Base-by-base conservation (phyloP, 805 yeast species). In the Ogataea neopini region DNA sequence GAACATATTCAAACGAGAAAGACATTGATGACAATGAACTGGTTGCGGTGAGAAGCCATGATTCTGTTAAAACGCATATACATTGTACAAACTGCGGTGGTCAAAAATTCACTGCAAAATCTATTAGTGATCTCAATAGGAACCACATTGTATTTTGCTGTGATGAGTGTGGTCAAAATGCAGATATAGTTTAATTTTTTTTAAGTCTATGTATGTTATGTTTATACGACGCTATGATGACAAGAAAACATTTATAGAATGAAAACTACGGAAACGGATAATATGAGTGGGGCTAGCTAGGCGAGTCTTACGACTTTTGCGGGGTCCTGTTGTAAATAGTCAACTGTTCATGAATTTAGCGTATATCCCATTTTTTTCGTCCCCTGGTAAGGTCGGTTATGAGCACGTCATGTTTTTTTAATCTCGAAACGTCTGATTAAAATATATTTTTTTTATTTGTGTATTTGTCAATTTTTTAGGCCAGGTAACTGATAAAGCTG, bases 111-210 rank as follows among this genome's bases (percentile, higher is more conserved):
- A 52, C 62, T 7, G 64, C 67, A 3, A 56, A 48, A 14, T 54
- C 58, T 1, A 53, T 54, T 40, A 50, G 45, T 17, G 51, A 49
- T 10, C 39, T 52, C 3, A 19, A 36, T 18, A 49, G 50, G 9
- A 56, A 56, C 33, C 30, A 43, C 10, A 59, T 64, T 29, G 44
- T 39, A 7, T 64, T 64, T 39, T 60, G 45, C 40, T 64, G 69
- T 44, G 60, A 61, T 37, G 43, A 51, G 6, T 64, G 69, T 50
- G 66, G 67, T 7, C 53, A 49, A n/a, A 45, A 50, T 19, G 53
- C 50, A 2, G 56, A 51, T 38, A 13, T 39, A 17, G 17, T 26
- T 13, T 39, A 13, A 40, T 39, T 11, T 29, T 30, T 14, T 41
- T 28, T n/a, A 22, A 6, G 25, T 8, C 25, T 8, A 22, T 28